Evolutionary conservation across 2,329 filamentous ascomycete species (phyloP).

Genomic region (Bimuria novae-zelandiae): DNA sequence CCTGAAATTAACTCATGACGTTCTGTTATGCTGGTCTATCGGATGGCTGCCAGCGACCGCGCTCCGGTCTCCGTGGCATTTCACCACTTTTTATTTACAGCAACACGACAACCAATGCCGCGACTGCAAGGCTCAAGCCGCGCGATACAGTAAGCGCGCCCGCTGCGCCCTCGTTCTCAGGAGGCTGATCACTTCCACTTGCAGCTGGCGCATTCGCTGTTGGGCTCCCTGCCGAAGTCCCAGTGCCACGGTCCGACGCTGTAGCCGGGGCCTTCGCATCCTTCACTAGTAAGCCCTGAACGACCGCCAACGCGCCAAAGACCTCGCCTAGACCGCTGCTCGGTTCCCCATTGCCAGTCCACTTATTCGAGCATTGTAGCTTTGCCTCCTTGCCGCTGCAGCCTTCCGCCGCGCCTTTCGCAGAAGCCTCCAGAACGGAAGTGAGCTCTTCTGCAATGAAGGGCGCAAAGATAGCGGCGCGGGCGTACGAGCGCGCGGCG

Average conservation of each 20-base stretch:
- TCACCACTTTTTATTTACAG: not conserved
- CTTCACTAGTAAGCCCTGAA: slow-evolving; percentile 30
- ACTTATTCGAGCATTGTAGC: slow-evolving; percentile 19
- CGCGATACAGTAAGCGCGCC: not conserved
- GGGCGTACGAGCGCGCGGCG: slow-evolving; percentile 25
- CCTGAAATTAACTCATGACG: no score
- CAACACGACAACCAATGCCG: not conserved
- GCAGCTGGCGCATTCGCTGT: not conserved
- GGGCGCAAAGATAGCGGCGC: slow-evolving; percentile 28
- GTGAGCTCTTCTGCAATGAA: slow-evolving; percentile 19
- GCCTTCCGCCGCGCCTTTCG: slow-evolving; percentile 22
- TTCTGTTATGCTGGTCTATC: no score
- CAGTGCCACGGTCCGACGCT: not conserved
- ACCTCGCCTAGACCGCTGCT: slow-evolving; percentile 24
- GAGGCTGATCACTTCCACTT: not conserved
- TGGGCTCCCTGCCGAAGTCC: not conserved
- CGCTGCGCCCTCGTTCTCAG: not conserved
- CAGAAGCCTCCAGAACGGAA: slow-evolving; percentile 24
- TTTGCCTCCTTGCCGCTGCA: slow-evolving; percentile 17
- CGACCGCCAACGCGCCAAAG: slow-evolving; percentile 25
- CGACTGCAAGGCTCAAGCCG: not conserved
- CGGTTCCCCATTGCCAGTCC: slow-evolving; percentile 13
- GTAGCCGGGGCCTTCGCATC: slow-evolving; percentile 13
- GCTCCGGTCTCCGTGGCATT: no score
- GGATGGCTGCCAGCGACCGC: no score